Evolutionary conservation across 306 rosid genomes (phyloP).

Genomic region (Cicer pinnatifidum): DNA sequence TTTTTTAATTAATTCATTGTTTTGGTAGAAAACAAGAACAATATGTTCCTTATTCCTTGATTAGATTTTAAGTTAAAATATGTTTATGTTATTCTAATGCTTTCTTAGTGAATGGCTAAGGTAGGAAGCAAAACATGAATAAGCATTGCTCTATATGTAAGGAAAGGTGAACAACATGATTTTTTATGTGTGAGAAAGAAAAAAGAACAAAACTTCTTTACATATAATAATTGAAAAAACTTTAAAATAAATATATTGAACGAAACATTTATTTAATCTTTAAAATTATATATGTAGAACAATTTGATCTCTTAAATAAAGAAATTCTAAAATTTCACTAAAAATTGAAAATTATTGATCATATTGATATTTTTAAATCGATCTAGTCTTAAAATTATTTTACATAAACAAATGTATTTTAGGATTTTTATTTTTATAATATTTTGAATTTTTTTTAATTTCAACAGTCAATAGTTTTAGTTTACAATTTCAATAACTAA

Average conservation of each 20-base stretch:
- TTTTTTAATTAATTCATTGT: not conserved
- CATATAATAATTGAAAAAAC: not conserved
- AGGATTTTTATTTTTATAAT: too few species aligned
- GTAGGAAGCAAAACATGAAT: slow-evolving; percentile 22
- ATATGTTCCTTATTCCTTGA: slow-evolving; percentile 45
- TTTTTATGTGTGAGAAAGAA: not conserved
- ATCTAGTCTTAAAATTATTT: not conserved
- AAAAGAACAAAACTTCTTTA: not conserved
- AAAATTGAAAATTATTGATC: not conserved
- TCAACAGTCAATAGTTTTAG: too few species aligned
- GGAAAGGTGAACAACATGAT: not conserved
- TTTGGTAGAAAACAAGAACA: slow-evolving; percentile 29
- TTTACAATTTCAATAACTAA: too few species aligned
- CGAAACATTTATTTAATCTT: not conserved
- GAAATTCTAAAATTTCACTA: not conserved
- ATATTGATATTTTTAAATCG: not conserved
- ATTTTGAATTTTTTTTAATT: too few species aligned
- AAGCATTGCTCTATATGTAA: slow-evolving; percentile 31
- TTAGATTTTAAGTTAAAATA: slow-evolving; percentile 39
- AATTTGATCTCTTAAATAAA: not conserved
- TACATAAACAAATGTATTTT: too few species aligned
- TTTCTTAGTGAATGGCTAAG: slow-evolving; percentile 38
- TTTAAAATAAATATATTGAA: not conserved
- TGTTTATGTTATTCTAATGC: not conserved
- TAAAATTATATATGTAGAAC: not conserved